Conservation (phyloP, 495 filamentous ascomycete genomes). For the Aspergillus avenaceus region DNA sequence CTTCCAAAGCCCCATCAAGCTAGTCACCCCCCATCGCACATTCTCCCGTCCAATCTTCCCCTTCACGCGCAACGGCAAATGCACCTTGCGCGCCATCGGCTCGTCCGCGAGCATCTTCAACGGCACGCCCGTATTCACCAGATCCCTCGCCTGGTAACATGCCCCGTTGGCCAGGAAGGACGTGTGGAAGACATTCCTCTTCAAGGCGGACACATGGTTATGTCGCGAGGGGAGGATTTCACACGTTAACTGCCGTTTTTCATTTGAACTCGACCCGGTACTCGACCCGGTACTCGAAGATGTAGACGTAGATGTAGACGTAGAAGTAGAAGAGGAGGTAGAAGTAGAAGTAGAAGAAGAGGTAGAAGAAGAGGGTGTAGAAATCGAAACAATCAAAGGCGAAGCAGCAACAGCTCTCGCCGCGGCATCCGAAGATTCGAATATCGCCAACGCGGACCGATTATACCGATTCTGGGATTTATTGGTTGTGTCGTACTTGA, state of each 20-base stretch:
- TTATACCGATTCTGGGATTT: neutral
- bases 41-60: constrained; percentile 11
- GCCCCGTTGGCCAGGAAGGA: constrained; percentile 15
- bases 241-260: constrained; percentile 24
- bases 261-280: no score
- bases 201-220: constrained; percentile 22
- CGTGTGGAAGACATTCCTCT: constrained; percentile 29
- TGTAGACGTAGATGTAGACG: constrained; percentile 4
- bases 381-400: no score
- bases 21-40: constrained; percentile 16
- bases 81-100: constrained; percentile 19
- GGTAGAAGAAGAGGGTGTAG: no score
- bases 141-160: constrained; percentile 21
- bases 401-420: constrained; percentile 29
- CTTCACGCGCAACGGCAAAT: constrained; percentile 9
- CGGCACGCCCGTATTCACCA: constrained; percentile 23
- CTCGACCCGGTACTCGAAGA: neutral
- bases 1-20: constrained; percentile 27
- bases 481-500: constrained; percentile 19
- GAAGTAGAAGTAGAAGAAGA: no score
- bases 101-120: constrained; percentile 28
- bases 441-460: constrained; percentile 28
- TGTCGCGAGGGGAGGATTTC: constrained; percentile 20
- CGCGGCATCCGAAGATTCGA: constrained; percentile 32
- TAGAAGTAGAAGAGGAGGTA: neutral